phyloP scores from a whole-genome alignment of 2,329 filamentous ascomycete genomes.

The Botrytis tulipae region DNA sequence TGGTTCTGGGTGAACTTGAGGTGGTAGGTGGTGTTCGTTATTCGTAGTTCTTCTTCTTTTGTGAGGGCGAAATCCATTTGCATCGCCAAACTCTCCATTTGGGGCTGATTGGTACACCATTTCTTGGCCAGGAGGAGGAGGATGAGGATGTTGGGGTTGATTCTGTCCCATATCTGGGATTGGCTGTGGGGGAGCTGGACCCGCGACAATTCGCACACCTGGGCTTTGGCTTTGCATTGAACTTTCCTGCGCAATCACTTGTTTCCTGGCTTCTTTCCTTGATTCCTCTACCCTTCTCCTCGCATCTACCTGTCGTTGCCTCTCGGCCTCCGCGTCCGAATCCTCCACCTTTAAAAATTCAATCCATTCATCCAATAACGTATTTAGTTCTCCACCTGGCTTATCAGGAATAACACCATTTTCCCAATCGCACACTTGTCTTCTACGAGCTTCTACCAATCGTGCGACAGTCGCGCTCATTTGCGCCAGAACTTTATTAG shows the following conservation, averaged over 20 bases:
- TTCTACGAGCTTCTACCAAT: constrained; percentile 36
- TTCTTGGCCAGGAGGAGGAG: constrained; percentile 22
- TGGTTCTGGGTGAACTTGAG: constrained; percentile 34
- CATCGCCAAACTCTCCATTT: constrained; percentile 22
- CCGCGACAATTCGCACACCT: constrained; percentile 24
- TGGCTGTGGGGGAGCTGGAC: constrained; percentile 24
- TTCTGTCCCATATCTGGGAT: constrained; percentile 26
- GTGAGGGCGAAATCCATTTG: constrained; percentile 34
- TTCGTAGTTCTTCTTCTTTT: constrained; percentile 35
- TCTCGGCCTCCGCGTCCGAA: constrained; percentile 37
- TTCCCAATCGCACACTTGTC: constrained; percentile 39
- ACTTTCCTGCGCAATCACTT: constrained; percentile 36
- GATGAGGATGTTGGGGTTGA: background rate
- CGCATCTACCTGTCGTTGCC: constrained; percentile 38
- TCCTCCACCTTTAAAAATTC: constrained; percentile 39
- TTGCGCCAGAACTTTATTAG: constrained; percentile 37
- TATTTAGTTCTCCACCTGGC: constrained; percentile 37
- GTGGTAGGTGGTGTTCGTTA: constrained; percentile 32
- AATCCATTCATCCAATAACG: constrained; percentile 37
- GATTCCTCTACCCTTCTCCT: constrained; percentile 37
- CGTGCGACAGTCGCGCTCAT: constrained; percentile 39
- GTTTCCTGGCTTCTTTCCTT: constrained; percentile 37
- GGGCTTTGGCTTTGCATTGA: constrained; percentile 27
- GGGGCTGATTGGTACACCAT: constrained; percentile 29
- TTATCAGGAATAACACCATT: constrained; percentile 36